phyloP scores from a whole-genome alignment of 2,329 filamentous ascomycete genomes.

The Mollisiaceae sp. region DNA sequence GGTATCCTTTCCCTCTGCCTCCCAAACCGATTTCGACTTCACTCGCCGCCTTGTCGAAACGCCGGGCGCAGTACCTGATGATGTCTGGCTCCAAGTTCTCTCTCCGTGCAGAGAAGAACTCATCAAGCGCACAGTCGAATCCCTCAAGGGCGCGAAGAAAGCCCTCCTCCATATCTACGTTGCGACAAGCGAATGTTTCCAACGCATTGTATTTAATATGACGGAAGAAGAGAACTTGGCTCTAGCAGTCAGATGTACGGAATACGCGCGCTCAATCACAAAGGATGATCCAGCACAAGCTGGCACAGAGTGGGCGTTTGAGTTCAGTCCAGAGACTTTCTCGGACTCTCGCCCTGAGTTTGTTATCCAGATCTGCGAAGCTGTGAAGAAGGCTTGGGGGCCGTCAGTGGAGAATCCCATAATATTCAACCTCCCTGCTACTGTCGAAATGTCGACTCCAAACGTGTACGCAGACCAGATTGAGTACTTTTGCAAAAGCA shows the following conservation, averaged over 20 bases:
- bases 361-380: conserved; percentile 82
- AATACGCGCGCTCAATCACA: conserved; percentile 85
- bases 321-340: conserved; percentile 88
- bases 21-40: conserved; percentile 95
- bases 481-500: conserved; percentile 90
- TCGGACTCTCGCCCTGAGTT: conserved; percentile 89
- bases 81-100: conserved; percentile 90
- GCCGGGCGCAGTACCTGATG: conserved; percentile 80
- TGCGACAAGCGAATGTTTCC: conserved; percentile 95
- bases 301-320: conserved; percentile 74
- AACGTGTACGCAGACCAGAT: conserved; percentile 97
- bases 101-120: conserved; percentile 91
- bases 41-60: conserved; percentile 86
- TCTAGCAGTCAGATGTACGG: conserved; percentile 83
- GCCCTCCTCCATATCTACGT: conserved; percentile 95
- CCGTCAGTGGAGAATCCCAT: conserved; percentile 80
- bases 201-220: conserved; percentile 87
- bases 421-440: conserved; percentile 96
- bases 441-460: conserved; percentile 91
- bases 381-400: conserved; percentile 92
- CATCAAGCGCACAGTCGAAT: conserved; percentile 87
- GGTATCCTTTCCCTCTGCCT: conserved; percentile 92
- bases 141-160: conserved; percentile 87
- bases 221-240: conserved; percentile 80
- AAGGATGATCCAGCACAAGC: conserved; percentile 71